Evolutionary conservation across 2,329 filamentous ascomycete genomes (phyloP), one percentile per base, ranked within the genome.

Genomic region (Clathrospora elynae): DNA sequence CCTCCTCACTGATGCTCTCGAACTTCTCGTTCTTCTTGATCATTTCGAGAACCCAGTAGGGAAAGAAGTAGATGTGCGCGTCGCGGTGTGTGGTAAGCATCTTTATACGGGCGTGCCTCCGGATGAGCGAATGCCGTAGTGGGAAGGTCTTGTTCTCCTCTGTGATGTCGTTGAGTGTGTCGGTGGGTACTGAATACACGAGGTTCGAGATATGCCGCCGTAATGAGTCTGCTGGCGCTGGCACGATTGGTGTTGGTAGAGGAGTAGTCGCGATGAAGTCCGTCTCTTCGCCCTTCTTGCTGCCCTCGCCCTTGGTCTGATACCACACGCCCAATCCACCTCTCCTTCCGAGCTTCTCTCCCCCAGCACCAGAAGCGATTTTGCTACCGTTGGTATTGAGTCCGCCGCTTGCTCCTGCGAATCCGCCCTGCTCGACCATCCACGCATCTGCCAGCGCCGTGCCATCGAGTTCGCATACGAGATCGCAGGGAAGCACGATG

Each of bases 31-130:
- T 95, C 49, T 80, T 77, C 44, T 82, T 81, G 28, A 95, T 82
- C 68, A 96, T 87, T 39, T 95, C 86, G 61, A 96, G 81, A 6
- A 95, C 81, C 92, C 93, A 97, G 55, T 83, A 84, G 0, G 93
- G 93, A 55, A 99, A 88, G 51, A 99, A 83, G 71, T 99, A 99
- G 44, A 97, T 86, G 65, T 97, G 92, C 0, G 92, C 88, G 67
- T 97, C 92, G 28, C 93, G 83, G 67, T 95, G 86, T 3, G 85
- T 89, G 10, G 85, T 92, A 46, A 91, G 78, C 78, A 96, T 86
- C 57, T 86, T 86, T 28, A 95, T 77, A 22, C 83, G 82, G 7
- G 88, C 84, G 61, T 95, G 85, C 53, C 82, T 83, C 44, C 83
- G 80, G 9, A 96, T 74, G 19, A 96, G 77, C 3, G 84, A 83